Evolutionary conservation across 176 grass and related monocot species (phyloP).

Genomic region (Poa annua): DNA sequence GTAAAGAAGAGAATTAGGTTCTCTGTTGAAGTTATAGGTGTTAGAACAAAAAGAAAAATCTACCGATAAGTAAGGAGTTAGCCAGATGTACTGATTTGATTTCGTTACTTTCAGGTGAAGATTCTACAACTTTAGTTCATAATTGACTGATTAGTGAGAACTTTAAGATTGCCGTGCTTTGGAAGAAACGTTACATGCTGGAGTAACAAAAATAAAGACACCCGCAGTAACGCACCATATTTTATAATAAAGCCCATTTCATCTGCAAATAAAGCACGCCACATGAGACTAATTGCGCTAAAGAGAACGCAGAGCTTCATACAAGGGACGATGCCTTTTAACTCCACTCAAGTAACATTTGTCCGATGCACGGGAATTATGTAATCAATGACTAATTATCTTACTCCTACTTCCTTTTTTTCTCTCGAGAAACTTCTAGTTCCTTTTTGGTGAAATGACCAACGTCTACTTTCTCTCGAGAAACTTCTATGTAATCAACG

Average conservation of each 20-base stretch:
- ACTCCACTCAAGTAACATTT: conserved; percentile 6
- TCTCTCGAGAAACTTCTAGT: too few relatives aligned
- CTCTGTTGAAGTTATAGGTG: not conserved
- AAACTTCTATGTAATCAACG: too few relatives aligned
- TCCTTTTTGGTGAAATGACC: too few relatives aligned
- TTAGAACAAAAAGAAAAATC: not conserved
- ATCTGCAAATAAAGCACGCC: not conserved
- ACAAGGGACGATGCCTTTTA: conserved; percentile 13
- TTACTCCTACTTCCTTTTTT: too few relatives aligned
- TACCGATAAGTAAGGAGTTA: not conserved
- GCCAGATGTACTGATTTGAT: conserved; percentile 9
- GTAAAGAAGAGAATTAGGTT: not conserved
- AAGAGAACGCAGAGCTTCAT: conserved; percentile 14
- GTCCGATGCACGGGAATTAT: not conserved
- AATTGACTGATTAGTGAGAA: not conserved
- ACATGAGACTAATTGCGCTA: conserved; percentile 12
- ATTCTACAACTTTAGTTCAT: conserved; percentile 3
- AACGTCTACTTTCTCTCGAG: too few relatives aligned
- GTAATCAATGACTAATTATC: not conserved
- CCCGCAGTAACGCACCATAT: not conserved
- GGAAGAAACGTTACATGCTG: conserved; percentile 30
- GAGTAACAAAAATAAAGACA: not conserved
- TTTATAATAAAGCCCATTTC: conserved; percentile 2
- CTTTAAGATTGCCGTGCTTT: not conserved
- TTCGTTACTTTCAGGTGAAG: not conserved